phyloP scores from a whole-genome alignment of 441 rosid species.

The Erysimum cheiri region DNA sequence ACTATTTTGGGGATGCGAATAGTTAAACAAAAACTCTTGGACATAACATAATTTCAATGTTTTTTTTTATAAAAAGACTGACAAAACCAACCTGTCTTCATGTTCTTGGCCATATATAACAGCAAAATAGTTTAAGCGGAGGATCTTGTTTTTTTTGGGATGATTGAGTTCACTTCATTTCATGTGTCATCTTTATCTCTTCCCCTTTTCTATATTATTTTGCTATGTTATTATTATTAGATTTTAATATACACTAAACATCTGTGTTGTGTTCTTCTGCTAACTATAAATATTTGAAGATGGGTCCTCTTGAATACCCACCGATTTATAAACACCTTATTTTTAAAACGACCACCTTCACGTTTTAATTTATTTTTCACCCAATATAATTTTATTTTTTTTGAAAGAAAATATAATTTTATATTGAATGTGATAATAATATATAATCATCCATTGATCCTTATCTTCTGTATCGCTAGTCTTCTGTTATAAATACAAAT shows the following conservation, averaged over 20 bases:
- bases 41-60: constrained; percentile 5
- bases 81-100: constrained; percentile 45
- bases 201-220: constrained; percentile 28
- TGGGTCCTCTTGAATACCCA: constrained; percentile 37
- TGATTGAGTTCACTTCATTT: constrained; percentile 43
- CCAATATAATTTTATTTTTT: neutral
- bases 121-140: constrained; percentile 36
- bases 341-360: neutral
- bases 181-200: constrained; percentile 47
- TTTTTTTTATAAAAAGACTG: constrained; percentile 9
- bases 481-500: neutral
- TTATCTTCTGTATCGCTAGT: neutral
- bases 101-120: constrained; percentile 43
- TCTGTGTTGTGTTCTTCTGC: constrained; percentile 26
- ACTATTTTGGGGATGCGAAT: constrained; percentile 10
- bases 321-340: constrained; percentile 27
- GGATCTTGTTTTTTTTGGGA: constrained; percentile 15
- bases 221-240: constrained; percentile 2
- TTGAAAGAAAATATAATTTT: neutral
- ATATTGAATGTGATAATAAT: constrained; percentile 8
- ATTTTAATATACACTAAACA: constrained; percentile 10
- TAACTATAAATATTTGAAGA: neutral
- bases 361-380: neutral
- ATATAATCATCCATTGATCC: neutral
- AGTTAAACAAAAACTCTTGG: constrained; percentile 8